Evolutionary conservation across 805 yeast genomes (phyloP), one percentile per base, ranked within the genome.

Genomic region (Suhomyces tanzawaensis): DNA sequence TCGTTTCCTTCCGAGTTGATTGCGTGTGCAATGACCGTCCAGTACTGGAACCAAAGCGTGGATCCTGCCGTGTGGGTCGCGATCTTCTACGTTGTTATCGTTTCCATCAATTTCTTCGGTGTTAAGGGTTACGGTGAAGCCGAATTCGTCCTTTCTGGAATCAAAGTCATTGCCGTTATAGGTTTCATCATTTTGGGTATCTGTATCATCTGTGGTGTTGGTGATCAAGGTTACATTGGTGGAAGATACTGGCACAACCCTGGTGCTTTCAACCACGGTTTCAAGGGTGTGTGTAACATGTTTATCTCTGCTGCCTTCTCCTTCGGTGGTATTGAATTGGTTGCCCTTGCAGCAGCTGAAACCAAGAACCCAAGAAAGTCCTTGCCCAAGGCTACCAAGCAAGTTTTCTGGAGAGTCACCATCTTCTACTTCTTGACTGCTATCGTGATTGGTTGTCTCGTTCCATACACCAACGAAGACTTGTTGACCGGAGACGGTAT

Each of bases 251-350:
- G 55, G 55, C 48, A 45, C 37, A 29, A 48, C 41, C 57, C 57
- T 1, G 57, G 57, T 24, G 37, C 54, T 4, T 52, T 52, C 39
- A 42, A 46, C 39, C 43, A 49, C 29, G 55, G 57, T 17, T 52
- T 52, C 48, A 52, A 52, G 42, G 57, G 57, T 17, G 48, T 52
- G 1, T 52, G 57, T 34, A 40, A 52, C 6, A 55, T 51, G 13
- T 49, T 79, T 41, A 74, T 78, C 26, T 71, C 74, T 13, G 75
- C 82, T 12, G 79, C 81, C 6, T 79, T 78, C 52, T 71, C 83
- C 2, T 76, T 76, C 43, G 82, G 82, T 52, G 81, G 81, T 55
- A 70, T 78, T 32, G 84, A 79, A 59, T 70, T 74, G 46, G 71
- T 77, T 44, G 79, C 80, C 12, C 58, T 78, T 41, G 77, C 79